Percentiles rank a stretch among this genome's conserved stretches.
Conservation (phyloP, 805 yeast genomes). For the Limtongia smithiae region DNA sequence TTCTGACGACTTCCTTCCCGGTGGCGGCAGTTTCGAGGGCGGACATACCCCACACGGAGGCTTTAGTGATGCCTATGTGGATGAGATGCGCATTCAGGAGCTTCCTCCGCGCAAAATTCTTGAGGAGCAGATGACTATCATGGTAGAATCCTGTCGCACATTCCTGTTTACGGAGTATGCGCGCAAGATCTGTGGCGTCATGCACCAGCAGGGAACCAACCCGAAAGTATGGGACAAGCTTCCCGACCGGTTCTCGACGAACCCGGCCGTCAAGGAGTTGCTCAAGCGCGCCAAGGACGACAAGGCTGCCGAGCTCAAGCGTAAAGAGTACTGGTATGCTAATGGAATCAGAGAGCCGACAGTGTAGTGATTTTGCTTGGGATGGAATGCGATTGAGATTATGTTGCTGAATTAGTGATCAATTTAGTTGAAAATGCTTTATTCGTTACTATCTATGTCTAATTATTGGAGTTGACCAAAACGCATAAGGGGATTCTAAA, state of each 20-base stretch:
- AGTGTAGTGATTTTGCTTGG: background rate
- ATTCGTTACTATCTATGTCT: too few species aligned
- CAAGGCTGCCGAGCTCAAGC: background rate
- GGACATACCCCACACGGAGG: too few species aligned
- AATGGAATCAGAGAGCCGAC: background rate
- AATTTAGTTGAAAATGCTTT: background rate
- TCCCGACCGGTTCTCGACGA: background rate
- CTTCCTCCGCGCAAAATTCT: too few species aligned
- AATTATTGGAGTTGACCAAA: too few species aligned
- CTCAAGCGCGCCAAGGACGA: background rate
- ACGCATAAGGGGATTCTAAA: too few species aligned
- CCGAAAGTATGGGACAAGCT: background rate
- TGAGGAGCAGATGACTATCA: too few species aligned
- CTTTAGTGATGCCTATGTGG: too few species aligned
- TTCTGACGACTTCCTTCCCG: conserved; percentile 32
- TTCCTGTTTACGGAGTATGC: background rate
- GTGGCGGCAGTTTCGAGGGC: conserved; percentile 34
- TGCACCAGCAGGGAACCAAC: background rate
- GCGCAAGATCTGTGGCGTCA: background rate
- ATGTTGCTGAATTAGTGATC: background rate
- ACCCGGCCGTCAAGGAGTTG: background rate
- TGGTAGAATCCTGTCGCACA: background rate
- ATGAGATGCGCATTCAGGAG: conserved; percentile 31
- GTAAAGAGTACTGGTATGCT: background rate
- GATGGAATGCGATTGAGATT: background rate